These are phyloP conservation scores for Candida berthetii DNA, from an alignment of 805 yeast species.

Conservation along the genomic window DNA sequence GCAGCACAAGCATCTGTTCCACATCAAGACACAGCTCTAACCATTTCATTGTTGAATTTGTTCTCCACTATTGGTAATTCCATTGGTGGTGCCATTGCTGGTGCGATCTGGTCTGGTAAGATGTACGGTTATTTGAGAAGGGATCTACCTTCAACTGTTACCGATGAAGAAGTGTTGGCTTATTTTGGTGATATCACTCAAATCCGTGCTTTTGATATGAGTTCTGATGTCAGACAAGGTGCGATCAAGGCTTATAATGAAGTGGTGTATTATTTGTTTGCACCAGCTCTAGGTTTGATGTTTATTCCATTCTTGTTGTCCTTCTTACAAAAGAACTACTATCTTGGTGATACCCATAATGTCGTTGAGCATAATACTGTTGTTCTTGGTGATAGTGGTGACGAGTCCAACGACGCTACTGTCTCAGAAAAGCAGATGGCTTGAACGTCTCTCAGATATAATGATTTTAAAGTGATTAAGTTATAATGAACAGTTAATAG, in stretches of 20 bases:
- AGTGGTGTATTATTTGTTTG: slow-evolving; percentile 22
- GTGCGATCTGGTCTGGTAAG: slow-evolving; percentile 30
- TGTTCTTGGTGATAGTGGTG: no score
- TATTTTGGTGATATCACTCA: slow-evolving; percentile 20
- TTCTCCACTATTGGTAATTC: slow-evolving; percentile 31
- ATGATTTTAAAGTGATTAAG: no score
- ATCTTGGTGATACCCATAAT: slow-evolving; percentile 29
- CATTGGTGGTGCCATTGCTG: slow-evolving; percentile 32
- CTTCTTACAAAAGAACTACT: slow-evolving; percentile 27
- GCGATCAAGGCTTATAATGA: slow-evolving; percentile 26
- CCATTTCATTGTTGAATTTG: slow-evolving; percentile 28
- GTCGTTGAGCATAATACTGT: no score
- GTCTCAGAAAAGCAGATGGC: slow-evolving; percentile 39
- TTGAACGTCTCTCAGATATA: slow-evolving; percentile 39
- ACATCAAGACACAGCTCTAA: slow-evolving; percentile 34
- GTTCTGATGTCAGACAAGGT: slow-evolving; percentile 23
- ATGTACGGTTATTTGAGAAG: slow-evolving; percentile 23
- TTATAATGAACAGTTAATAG: no score
- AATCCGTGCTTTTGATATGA: slow-evolving; percentile 20
- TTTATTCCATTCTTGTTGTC: slow-evolving; percentile 23
- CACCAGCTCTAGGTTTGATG: slow-evolving; percentile 23
- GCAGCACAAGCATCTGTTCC: slow-evolving; percentile 36
- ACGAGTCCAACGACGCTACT: slow-evolving; percentile 60
- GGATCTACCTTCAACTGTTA: slow-evolving; percentile 19
- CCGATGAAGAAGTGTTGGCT: slow-evolving; percentile 14